Percentiles rank a stretch among this genome's conserved stretches.
Evolutionary conservation across 768 basidiomycete genomes (phyloP).

Genomic region (Leccinum sublutescens): DNA sequence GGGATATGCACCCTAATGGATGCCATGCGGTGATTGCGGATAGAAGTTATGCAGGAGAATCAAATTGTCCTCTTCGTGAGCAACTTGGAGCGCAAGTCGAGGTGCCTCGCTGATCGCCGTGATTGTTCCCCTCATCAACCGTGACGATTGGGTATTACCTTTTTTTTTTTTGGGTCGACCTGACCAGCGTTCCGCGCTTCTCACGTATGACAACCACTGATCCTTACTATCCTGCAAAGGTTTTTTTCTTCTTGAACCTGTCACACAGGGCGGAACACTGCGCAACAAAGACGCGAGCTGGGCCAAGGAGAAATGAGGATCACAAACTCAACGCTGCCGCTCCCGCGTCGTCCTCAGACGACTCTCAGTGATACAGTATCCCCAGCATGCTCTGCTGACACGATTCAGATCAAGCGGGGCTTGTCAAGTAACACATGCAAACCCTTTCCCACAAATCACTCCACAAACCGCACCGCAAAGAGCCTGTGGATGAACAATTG

Average conservation of each 20-base stretch:
- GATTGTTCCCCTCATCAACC: not conserved
- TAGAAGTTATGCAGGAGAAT: not conserved
- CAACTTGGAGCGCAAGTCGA: not conserved
- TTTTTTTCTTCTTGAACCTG: not conserved
- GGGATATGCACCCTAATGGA: not conserved
- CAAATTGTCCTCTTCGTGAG: not conserved
- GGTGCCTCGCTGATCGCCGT: not conserved
- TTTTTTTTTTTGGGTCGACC: too few species aligned
- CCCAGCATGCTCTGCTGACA: not conserved
- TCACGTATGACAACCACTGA: not conserved
- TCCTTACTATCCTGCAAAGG: not conserved
- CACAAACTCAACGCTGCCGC: not conserved
- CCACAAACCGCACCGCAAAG: not conserved
- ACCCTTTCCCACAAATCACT: not conserved
- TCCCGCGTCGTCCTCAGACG: not conserved
- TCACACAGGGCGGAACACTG: not conserved
- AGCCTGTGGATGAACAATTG: not conserved
- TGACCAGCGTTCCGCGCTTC: not conserved
- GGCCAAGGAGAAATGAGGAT: not conserved
- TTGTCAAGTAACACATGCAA: not conserved
- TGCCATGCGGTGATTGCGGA: not conserved
- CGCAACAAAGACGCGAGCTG: not conserved
- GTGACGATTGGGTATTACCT: too few species aligned
- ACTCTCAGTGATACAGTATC: not conserved
- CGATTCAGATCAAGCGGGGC: not conserved